Percentiles rank a stretch among this genome's conserved stretches.
Evolutionary conservation across 257 asterid genomes (phyloP).

Genomic region (Plantago elongata): DNA sequence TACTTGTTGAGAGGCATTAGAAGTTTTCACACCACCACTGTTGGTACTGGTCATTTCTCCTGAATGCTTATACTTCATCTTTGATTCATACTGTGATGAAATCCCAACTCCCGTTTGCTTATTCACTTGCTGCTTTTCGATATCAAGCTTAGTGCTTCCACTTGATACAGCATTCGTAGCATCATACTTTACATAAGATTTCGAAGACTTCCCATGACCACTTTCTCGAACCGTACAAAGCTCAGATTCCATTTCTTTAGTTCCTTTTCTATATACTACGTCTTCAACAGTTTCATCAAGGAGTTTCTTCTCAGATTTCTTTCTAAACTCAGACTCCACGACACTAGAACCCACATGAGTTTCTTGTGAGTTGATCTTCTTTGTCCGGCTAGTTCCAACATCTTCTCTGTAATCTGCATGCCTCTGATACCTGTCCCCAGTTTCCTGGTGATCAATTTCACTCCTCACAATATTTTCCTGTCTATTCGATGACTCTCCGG

Average conservation of each 20-base stretch:
- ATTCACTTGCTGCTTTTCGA: slow-evolving; percentile 30
- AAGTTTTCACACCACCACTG: slow-evolving; percentile 26
- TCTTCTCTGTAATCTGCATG: slow-evolving; percentile 35
- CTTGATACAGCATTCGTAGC: slow-evolving; percentile 32
- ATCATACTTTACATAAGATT: slow-evolving; percentile 34
- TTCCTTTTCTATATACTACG: slow-evolving; percentile 36
- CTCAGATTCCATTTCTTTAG: slow-evolving; percentile 30
- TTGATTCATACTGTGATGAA: slow-evolving; percentile 37
- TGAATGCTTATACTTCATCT: slow-evolving; percentile 51
- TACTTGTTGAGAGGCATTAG: slow-evolving; percentile 34
- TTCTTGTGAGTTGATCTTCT: slow-evolving; percentile 30
- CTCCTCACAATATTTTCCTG: slow-evolving; percentile 32
- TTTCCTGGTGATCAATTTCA: slow-evolving; percentile 31
- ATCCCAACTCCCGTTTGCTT: slow-evolving; percentile 35
- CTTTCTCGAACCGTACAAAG: slow-evolving; percentile 29
- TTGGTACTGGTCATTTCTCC: slow-evolving; percentile 30
- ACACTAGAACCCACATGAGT: slow-evolving; percentile 32
- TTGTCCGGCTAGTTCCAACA: slow-evolving; percentile 31
- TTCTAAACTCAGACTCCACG: slow-evolving; percentile 54
- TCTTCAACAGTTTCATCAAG: slow-evolving; percentile 51
- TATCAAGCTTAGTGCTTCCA: slow-evolving; percentile 29
- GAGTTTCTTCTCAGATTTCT: slow-evolving; percentile 85
- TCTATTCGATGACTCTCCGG: slow-evolving; percentile 29
- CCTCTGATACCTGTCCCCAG: slow-evolving; percentile 25
- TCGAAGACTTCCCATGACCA: slow-evolving; percentile 34